A percentile compares a stretch with the other conserved stretches of the same genome.
phyloP scores from a whole-genome alignment of 495 filamentous ascomycete species.

The Trichoderma asperelloides region DNA sequence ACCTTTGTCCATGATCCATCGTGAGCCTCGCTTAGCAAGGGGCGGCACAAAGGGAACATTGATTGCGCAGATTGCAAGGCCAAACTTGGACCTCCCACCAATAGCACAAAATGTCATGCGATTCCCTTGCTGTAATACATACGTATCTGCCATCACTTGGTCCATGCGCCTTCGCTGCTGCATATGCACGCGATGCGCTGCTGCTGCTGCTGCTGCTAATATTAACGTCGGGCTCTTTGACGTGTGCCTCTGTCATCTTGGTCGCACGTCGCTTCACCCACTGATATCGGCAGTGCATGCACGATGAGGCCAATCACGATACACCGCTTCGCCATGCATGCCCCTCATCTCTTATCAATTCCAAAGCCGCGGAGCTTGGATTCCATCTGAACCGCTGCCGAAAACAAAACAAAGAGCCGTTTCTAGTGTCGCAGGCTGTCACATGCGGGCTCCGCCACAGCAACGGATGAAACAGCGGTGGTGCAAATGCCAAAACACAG shows the following conservation, averaged over 20 bases:
- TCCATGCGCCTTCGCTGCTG: background rate
- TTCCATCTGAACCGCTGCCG: too few relatives aligned
- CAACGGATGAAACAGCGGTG: slow-evolving; percentile 3
- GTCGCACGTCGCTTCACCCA: background rate
- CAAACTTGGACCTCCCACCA: background rate
- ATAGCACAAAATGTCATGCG: background rate
- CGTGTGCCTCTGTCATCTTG: background rate
- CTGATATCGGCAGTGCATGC: slow-evolving; percentile 1
- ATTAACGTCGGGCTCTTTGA: background rate
- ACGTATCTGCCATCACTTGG: background rate
- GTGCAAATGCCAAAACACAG: background rate
- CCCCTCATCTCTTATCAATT: background rate
- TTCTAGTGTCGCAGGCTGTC: background rate
- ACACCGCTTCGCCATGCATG: background rate
- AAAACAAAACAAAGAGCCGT: background rate
- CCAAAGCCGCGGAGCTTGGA: background rate
- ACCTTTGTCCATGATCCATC: too few relatives aligned
- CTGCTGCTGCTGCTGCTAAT: background rate
- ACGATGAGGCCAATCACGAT: background rate
- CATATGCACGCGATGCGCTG: background rate
- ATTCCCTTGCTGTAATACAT: background rate
- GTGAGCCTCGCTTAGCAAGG: background rate
- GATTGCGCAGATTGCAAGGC: background rate
- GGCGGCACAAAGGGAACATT: background rate
- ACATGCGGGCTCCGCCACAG: background rate